These are phyloP conservation scores for Amanita pallidorosea DNA, from an alignment of 768 basidiomycete genomes.

Conservation along the genomic window DNA sequence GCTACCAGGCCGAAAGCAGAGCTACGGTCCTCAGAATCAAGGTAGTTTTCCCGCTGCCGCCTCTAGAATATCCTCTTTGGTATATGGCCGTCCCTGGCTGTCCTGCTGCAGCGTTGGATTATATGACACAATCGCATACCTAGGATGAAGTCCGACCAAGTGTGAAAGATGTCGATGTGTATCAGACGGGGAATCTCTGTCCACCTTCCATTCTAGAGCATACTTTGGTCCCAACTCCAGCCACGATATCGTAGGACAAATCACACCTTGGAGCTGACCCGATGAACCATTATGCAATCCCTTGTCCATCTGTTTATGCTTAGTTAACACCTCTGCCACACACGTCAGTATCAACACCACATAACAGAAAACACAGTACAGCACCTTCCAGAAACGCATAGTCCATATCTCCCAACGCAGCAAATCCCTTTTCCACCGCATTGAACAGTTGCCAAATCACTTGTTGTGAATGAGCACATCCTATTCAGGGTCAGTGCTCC, in stretches of 20 bases:
- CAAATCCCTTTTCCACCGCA: conserved; percentile 57
- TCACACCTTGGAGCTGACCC: conserved; percentile 62
- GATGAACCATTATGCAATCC: conserved; percentile 63
- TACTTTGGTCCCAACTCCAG: background rate
- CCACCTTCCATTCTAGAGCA: conserved; percentile 64
- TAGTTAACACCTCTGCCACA: conserved; percentile 40
- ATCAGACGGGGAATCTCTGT: conserved; percentile 52
- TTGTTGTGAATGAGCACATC: conserved; percentile 69
- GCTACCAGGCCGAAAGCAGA: too few species aligned
- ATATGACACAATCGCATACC: conserved; percentile 56
- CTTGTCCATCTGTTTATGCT: conserved; percentile 57
- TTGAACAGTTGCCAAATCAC: conserved; percentile 75
- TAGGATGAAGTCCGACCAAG: conserved; percentile 65
- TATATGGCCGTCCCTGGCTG: too few species aligned
- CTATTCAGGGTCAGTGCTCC: conserved; percentile 20
- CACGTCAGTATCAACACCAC: background rate
- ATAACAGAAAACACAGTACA: background rate
- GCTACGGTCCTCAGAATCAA: too few species aligned
- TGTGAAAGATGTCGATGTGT: conserved; percentile 74
- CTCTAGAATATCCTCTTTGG: too few species aligned
- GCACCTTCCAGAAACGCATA: conserved; percentile 48
- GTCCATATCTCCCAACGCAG: conserved; percentile 55
- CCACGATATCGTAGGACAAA: background rate
- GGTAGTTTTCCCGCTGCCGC: too few species aligned
- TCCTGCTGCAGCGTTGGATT: conserved; percentile 36